Evolutionary conservation across 2,329 filamentous ascomycete species (phyloP).

Genomic region (Hymenoscyphus infarciens): DNA sequence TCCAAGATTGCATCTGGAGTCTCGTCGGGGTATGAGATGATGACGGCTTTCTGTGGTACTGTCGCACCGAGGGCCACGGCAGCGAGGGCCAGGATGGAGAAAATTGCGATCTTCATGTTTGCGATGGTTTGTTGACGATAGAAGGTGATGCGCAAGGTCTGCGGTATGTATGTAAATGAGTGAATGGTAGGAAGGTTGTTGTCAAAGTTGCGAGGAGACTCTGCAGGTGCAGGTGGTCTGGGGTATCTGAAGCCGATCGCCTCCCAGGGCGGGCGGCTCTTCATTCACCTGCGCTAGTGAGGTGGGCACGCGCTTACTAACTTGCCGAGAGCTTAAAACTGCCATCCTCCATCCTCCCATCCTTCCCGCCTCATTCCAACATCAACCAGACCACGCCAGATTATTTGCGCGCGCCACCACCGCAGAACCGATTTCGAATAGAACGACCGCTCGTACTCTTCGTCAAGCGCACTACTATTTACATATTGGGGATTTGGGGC

Average conservation of each 20-base stretch:
- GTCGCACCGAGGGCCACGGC: conserved; percentile 57
- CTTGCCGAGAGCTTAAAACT: too few species aligned
- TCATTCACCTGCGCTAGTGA: too few species aligned
- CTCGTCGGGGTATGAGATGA: conserved; percentile 73
- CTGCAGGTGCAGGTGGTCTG: too few species aligned
- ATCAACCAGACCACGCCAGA: not conserved
- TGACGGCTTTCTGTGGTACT: conserved; percentile 62
- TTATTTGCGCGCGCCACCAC: not conserved
- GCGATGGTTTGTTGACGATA: not conserved
- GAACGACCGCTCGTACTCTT: not conserved
- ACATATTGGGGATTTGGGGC: conserved; percentile 21
- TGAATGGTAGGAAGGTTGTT: not conserved
- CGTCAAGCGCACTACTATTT: conserved; percentile 8
- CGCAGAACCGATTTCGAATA: not conserved
- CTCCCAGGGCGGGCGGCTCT: too few species aligned
- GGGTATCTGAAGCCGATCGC: too few species aligned
- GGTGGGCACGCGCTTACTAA: too few species aligned
- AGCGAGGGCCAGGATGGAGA: conserved; percentile 55
- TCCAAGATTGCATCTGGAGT: conserved; percentile 62
- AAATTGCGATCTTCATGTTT: conserved; percentile 60
- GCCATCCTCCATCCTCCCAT: too few species aligned
- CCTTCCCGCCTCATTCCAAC: not conserved
- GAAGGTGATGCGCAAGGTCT: not conserved
- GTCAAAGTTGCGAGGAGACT: too few species aligned
- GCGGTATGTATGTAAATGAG: not conserved